Evolutionary conservation across 176 grass and related monocot genomes (phyloP).

Genomic region (Secale cereale): DNA sequence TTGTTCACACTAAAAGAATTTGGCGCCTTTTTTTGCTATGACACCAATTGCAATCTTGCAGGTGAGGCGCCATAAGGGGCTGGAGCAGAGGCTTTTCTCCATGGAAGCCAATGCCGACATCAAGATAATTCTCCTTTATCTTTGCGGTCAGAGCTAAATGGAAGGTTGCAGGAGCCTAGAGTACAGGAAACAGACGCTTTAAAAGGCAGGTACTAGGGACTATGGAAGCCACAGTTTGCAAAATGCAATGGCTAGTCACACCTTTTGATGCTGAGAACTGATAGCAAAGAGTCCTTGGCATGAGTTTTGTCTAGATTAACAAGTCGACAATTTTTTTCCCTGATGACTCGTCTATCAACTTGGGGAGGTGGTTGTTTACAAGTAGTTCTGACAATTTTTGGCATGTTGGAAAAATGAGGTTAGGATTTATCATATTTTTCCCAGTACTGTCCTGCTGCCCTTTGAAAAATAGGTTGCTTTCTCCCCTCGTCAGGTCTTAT

Average conservation of each 20-base stretch:
- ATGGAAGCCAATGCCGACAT: conserved; percentile 32
- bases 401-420: conserved; percentile 40
- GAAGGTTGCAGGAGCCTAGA: neutral
- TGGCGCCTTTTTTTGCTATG: neutral
- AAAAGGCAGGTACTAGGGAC: conserved; percentile 16
- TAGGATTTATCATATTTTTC: conserved; percentile 20
- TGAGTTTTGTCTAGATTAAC: conserved; percentile 44
- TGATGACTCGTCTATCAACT: conserved; percentile 30
- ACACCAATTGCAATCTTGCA: conserved; percentile 27
- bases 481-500: conserved; percentile 15
- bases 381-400: conserved; percentile 54
- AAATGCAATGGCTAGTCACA: conserved; percentile 29
- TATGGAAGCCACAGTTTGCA: neutral
- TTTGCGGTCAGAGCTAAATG: conserved; percentile 25
- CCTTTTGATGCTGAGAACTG: conserved; percentile 20
- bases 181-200: conserved; percentile 2
- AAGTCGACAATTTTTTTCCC: conserved; percentile 22
- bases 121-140: conserved; percentile 32
- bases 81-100: conserved; percentile 47
- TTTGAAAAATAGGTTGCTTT: conserved; percentile 28
- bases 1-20: neutral
- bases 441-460: conserved; percentile 31
- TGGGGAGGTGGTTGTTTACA: conserved; percentile 40
- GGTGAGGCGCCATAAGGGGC: conserved; percentile 35
- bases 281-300: conserved; percentile 38